These are phyloP conservation scores for Penicillium daleae DNA, from an alignment of 495 filamentous ascomycete genomes.

Conservation along the genomic window DNA sequence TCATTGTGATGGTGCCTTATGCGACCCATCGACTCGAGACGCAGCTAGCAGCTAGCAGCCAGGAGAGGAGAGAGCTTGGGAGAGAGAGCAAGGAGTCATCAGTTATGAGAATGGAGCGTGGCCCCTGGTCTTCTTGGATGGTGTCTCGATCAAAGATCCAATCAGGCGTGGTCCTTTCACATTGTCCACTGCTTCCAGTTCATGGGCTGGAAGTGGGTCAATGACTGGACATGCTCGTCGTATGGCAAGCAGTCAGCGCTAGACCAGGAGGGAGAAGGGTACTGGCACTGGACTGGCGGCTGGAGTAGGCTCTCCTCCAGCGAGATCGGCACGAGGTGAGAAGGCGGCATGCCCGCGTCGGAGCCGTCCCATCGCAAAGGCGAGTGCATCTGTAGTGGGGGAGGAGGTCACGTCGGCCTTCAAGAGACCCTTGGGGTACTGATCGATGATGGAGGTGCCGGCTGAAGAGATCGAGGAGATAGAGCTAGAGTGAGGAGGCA, in stretches of 20 bases:
- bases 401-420: slow-evolving; percentile 44
- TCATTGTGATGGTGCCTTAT: background rate
- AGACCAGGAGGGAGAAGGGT: slow-evolving; percentile 49
- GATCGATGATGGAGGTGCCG: slow-evolving; percentile 39
- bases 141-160: background rate
- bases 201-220: slow-evolving; percentile 35
- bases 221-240: slow-evolving; percentile 40
- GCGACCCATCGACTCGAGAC: slow-evolving; percentile 5
- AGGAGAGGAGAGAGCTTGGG: slow-evolving; percentile 1
- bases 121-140: background rate
- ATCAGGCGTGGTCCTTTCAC: slow-evolving; percentile 19
- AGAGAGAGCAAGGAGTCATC: slow-evolving; percentile 4
- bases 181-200: slow-evolving; percentile 40
- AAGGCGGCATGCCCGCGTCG: slow-evolving; percentile 31
- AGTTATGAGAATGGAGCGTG: slow-evolving; percentile 10
- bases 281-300: slow-evolving; percentile 45
- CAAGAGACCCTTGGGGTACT: slow-evolving; percentile 40
- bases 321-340: slow-evolving; percentile 41
- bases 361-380: slow-evolving; percentile 41
- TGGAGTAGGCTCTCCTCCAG: slow-evolving; percentile 43
- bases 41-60: slow-evolving; percentile 1
- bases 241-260: slow-evolving; percentile 43
- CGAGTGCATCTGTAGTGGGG: slow-evolving; percentile 41
- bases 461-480: slow-evolving; percentile 44
- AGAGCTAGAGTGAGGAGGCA: slow-evolving; percentile 42